Evolutionary conservation across 1,284 basidiomycete species (phyloP), one percentile per base, ranked within the genome.

Genomic region (Ganoderma leucocontextum): DNA sequence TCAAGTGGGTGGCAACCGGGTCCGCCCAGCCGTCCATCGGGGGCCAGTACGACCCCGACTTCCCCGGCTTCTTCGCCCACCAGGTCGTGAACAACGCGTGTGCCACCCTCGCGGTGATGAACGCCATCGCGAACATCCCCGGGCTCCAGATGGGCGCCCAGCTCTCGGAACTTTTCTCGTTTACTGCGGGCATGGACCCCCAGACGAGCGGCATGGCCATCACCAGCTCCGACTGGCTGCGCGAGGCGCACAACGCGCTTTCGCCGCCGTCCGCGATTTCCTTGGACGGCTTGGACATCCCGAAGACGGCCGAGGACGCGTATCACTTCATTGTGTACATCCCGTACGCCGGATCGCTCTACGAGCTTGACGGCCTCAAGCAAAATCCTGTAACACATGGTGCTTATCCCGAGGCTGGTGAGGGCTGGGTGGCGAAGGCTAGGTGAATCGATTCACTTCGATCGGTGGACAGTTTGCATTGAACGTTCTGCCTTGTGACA

Each of bases 81-180:
- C 95, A 97, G 80, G 94, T 95, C 61, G 95, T 97, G 74, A 95
- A 96, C 82, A 98, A 98, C 75, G 94, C 95, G 5, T 97, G 96
- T 76, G 95, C 95, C 15, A 96, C 95, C 15, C 84, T 98, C 55
- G 96, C 96, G 0, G 94, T 98, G 25, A 83, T 98, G 70, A 98
- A 98, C 78, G 95, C 95, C 35, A 85, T 96, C n/a, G 93, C 95
- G 75, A 97, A 97, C 80, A 92, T 97, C 70, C 88, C 89, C 0
- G 86, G 87, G 5, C 85, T 95, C 29, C 80, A 83, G 49, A 87
- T 87, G 68, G 94, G 95, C 9, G 76, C 86, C 4, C 91, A 95
- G 76, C 85, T 98, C 8, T 81, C 84, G 22, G 92, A 96, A 65
- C 81, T 98, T 53, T 83, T 91, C 71, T 87, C 83, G 53, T 98